phyloP scores from a whole-genome alignment of 2,329 filamentous ascomycete species.

The Pestalotiopsis sp. region DNA sequence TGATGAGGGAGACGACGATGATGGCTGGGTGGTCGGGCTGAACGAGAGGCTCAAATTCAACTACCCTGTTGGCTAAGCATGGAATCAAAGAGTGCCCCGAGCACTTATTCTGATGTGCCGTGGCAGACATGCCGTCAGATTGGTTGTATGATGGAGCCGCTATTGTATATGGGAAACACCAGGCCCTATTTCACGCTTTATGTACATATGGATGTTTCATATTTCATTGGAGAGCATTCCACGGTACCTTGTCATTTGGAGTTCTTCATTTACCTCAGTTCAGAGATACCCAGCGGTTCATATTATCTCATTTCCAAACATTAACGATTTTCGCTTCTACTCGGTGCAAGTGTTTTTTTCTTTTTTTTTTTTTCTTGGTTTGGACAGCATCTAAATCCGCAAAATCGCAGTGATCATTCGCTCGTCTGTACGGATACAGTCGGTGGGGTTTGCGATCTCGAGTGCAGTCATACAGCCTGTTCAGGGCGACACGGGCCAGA shows the following conservation, averaged over 20 bases:
- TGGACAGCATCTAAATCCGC: too few relatives aligned
- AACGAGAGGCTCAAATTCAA: constrained; percentile 97
- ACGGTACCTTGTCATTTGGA: not conserved
- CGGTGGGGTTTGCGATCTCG: too few relatives aligned
- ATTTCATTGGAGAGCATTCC: not conserved
- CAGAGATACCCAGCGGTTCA: not conserved
- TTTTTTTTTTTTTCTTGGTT: too few relatives aligned
- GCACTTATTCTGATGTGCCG: not conserved
- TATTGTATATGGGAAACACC: not conserved
- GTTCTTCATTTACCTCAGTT: not conserved
- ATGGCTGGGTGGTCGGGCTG: constrained; percentile 94
- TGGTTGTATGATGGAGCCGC: not conserved
- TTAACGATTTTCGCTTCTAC: not conserved
- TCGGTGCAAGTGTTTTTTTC: not conserved
- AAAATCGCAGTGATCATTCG: too few relatives aligned
- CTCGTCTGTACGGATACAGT: too few relatives aligned
- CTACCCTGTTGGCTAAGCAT: constrained; percentile 77
- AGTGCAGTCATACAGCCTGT: too few relatives aligned
- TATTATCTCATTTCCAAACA: not conserved
- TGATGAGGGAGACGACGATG: constrained; percentile 64
- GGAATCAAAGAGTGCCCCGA: not conserved
- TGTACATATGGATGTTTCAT: not conserved
- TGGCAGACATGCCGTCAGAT: not conserved
- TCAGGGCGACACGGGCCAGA: too few relatives aligned
- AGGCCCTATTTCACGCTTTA: not conserved